Base-by-base conservation (phyloP, 108 stramenopile genomes). In the Cyclostephanos tholiformis region DNA sequence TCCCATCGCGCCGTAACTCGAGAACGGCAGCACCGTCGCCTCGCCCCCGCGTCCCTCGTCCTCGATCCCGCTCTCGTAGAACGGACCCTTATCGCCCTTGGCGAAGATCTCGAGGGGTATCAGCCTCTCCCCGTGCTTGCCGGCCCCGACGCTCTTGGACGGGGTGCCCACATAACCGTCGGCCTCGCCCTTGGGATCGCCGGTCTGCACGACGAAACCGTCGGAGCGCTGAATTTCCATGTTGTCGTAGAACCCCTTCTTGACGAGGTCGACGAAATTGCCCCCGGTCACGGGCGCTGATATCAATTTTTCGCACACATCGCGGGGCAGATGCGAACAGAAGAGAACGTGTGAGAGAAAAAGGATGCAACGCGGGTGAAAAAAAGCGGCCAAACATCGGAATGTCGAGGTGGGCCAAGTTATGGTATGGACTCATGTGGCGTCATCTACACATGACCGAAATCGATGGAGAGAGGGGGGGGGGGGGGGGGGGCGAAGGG, bases 181-280 rank as follows among this genome's bases (percentile, higher is more conserved):
- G 22, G 95, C 91, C 52, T 88, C 88, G 23, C 95, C 97, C 52
- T 90, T 89, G 20, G 98, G 97, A 69, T 96, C 88, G 35, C 98
- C 98, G 6, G 95, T 96, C 80, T 98, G 98, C 0, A 98, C 98
- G 22, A 98, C 98, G 83, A 98, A 98, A 1, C 98, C 98, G 77
- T 98, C 98, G 19, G 91, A 87, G 71, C 97, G 80, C 74, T 95
- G 96, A 79, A 98, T 97, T 26, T 85, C 72, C 96, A 95, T 97
- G 65, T 94, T 88, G 85, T 89, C 89, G 89, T 98, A 98, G 72
- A 97, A 97, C 35, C 97, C 98, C 72, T 95, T 97, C 52, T 94
- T 77, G 17, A 98, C 93, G 62, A 98, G 85, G 65, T 98, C 98
- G 14, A 97, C 68, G 79, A 98, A 97, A 82, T 96, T 97, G 36